These are phyloP conservation scores for grape (Vitis vinifera) DNA, from an alignment of 164 flowering plant genomes.

Conservation along the genomic window DNA sequence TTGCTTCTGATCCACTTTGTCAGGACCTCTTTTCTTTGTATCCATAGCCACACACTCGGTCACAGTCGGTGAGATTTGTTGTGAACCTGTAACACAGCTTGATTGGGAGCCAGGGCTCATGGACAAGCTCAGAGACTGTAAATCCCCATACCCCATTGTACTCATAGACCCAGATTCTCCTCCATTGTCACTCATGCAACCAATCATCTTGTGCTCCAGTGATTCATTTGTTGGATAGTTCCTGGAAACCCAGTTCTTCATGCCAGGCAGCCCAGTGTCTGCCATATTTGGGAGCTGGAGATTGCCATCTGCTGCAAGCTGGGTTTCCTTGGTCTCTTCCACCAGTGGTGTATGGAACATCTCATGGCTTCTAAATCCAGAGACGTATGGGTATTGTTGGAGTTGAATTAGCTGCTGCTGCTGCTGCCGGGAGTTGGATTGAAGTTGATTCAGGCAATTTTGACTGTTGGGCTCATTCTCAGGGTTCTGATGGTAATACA, in stretches of 20 bases:
- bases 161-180: conserved; percentile 26
- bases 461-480: conserved; percentile 25
- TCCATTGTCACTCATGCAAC: conserved; percentile 28
- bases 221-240: conserved; percentile 21
- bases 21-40: conserved; percentile 56
- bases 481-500: conserved; percentile 41
- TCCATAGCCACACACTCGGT: conserved; percentile 33
- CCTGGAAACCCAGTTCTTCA: conserved; percentile 36
- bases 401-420: conserved; percentile 24
- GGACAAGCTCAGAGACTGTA: conserved; percentile 62
- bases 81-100: conserved; percentile 50
- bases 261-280: conserved; percentile 16
- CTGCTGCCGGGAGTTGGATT: conserved; percentile 20
- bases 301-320: conserved; percentile 16
- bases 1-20: conserved; percentile 45
- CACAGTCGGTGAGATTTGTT: conserved; percentile 34
- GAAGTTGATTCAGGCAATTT: conserved; percentile 24
- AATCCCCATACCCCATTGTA: conserved; percentile 42
- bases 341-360: conserved; percentile 10
- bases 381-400: conserved; percentile 33
- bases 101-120: conserved; percentile 76
- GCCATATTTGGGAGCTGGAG: conserved; percentile 23
- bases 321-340: conserved; percentile 22
- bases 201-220: conserved; percentile 28
- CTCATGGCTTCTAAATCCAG: conserved; percentile 34